These are phyloP conservation scores for Epicoccum nigrum DNA, from an alignment of 2,329 filamentous ascomycete species.

Conservation along the genomic window DNA sequence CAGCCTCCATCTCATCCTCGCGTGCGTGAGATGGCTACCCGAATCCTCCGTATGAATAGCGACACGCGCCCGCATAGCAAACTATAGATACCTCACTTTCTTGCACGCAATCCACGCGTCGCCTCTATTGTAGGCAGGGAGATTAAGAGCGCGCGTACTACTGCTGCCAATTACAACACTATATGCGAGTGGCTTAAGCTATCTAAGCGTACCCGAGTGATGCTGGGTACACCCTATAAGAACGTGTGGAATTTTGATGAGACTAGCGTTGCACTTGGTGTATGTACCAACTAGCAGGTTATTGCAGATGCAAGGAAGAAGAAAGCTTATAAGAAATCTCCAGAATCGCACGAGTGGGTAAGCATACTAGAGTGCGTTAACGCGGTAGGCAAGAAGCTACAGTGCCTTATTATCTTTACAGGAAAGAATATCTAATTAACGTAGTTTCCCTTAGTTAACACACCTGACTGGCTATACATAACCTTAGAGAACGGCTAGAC, in stretches of 20 bases:
- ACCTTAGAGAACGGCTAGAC: slow-evolving; percentile 20
- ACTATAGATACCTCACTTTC: neutral
- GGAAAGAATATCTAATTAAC: slow-evolving; percentile 23
- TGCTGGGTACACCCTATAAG: neutral
- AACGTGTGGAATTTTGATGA: neutral
- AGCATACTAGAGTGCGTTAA: slow-evolving; percentile 21
- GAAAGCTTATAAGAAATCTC: slow-evolving; percentile 24
- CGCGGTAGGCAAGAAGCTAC: slow-evolving; percentile 10
- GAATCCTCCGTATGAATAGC: neutral
- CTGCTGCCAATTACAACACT: neutral
- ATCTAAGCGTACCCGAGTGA: neutral
- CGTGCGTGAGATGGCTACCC: neutral
- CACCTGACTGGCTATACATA: slow-evolving; percentile 20
- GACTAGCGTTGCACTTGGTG: slow-evolving; percentile 1
- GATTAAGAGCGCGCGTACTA: neutral
- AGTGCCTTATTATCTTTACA: slow-evolving; percentile 22
- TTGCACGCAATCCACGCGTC: neutral
- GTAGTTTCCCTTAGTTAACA: slow-evolving; percentile 17
- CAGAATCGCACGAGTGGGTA: slow-evolving; percentile 27
- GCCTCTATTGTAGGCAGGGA: neutral
- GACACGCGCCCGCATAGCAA: neutral
- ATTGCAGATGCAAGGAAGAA: slow-evolving; percentile 16
- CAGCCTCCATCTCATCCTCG: neutral
- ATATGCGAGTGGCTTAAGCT: neutral
- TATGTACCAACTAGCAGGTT: slow-evolving; percentile 19